Evolutionary conservation across 208 protist genomes (phyloP), one percentile per base, ranked within the genome.

Genomic region (Acanthamoeba royreba): DNA sequence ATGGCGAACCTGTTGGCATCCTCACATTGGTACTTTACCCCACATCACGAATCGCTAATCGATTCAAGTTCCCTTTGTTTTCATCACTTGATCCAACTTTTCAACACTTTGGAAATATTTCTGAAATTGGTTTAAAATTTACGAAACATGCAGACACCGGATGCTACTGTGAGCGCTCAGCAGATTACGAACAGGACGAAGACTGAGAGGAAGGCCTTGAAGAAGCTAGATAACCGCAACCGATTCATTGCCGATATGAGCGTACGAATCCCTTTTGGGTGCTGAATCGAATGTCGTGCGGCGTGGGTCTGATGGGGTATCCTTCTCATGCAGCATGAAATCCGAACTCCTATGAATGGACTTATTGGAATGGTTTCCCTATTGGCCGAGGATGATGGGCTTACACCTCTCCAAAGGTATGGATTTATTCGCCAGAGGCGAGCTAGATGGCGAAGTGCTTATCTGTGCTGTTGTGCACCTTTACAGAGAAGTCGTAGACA

Each of bases 331-430:
- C 43, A 85, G 74, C 74, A 85, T 28, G 74, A 85, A 33, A 85
- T 85, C 19, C 74, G 74, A 53, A 85, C 74, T 19, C 74, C 74
- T 8, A 85, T 85, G 74, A 85, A 85, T 28, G 74, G 74, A 33
- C 38, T 85, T 45, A 85, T 85, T 45, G 74, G 74, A 1, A 85
- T 53, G 74, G 74, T 85, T 17, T 85, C 74, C 4, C 74, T 85
- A 17, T 28, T 85, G n/a, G 74, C 74, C 25, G 74, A 85, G n/a
- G 74, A 85, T 40, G 74, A 85, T 31, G 8, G 53, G 22, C 43
- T 85, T 25, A 85, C 74, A 11, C 31, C 74, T 22, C 38, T 85
- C 42, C 74, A 85, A 33, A 49, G 74, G 74, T 85, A 17, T 28
- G 74, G 19, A 13, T 0, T 52, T 4, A 52, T 19, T 47, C 40